phyloP scores from a whole-genome alignment of 345 rosid species.

The Brassica juncea region DNA sequence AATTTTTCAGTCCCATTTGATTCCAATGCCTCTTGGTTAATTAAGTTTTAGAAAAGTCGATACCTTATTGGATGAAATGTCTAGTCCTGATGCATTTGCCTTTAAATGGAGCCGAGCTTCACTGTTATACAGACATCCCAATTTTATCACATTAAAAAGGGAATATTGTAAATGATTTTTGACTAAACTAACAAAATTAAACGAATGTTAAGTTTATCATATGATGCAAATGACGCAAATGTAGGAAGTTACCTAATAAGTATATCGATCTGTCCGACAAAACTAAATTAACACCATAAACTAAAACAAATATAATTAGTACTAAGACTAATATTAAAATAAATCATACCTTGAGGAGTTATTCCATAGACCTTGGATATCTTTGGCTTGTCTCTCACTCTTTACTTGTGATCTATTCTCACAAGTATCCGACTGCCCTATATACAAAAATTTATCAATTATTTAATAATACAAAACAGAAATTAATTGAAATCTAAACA shows the following conservation, averaged over 20 bases:
- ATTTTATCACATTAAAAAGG: not conserved
- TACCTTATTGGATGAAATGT: slow-evolving; percentile 41
- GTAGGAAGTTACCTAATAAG: slow-evolving; percentile 26
- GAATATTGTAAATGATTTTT: slow-evolving; percentile 1
- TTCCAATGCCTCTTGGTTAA: slow-evolving; percentile 10
- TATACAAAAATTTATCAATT: slow-evolving; percentile 6
- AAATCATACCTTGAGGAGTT: slow-evolving; percentile 41
- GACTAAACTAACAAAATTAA: not conserved
- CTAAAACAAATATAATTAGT: not conserved
- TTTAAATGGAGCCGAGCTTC: slow-evolving; percentile 35
- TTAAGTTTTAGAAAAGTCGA: slow-evolving; percentile 1
- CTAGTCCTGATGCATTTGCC: slow-evolving; percentile 37
- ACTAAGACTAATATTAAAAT: slow-evolving; percentile 1
- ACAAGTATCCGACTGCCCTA: slow-evolving; percentile 71
- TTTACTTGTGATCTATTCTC: slow-evolving; percentile 80
- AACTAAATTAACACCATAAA: slow-evolving; percentile 9
- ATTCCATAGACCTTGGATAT: slow-evolving; percentile 36
- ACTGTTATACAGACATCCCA: slow-evolving; percentile 27
- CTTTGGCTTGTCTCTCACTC: slow-evolving; percentile 20
- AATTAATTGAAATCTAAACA: not conserved
- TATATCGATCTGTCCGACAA: slow-evolving; percentile 2
- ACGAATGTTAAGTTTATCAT: slow-evolving; percentile 14
- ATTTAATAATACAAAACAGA: not conserved
- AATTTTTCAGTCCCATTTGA: slow-evolving; percentile 14
- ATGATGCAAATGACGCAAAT: slow-evolving; percentile 5